Conservation (phyloP, 2,329 filamentous ascomycete genomes). For the Sporothrix luriei region DNA sequence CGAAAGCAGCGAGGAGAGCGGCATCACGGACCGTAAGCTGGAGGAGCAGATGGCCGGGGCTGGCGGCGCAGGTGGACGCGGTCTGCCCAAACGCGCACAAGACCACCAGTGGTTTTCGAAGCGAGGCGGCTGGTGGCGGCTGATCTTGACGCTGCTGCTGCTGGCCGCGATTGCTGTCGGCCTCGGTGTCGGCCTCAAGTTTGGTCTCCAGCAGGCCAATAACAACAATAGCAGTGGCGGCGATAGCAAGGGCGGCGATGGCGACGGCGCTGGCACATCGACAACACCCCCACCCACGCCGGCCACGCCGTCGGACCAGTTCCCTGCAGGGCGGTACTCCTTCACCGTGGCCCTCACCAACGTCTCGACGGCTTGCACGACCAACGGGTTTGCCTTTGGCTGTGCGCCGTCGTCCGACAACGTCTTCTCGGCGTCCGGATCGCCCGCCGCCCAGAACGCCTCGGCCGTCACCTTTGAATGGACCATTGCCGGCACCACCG, state of each 20-base stretch:
- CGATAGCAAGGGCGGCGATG: neutral
- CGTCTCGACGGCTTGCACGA: constrained; percentile 59
- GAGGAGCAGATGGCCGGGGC: neutral
- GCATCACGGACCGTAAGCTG: constrained; percentile 24
- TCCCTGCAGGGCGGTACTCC: constrained; percentile 65
- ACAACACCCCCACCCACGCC: constrained; percentile 15
- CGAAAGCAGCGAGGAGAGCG: constrained; percentile 33
- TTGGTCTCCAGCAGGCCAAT: constrained; percentile 43
- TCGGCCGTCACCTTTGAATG: constrained; percentile 61
- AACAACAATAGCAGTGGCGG: neutral
- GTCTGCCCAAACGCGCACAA: neutral
- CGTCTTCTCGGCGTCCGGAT: constrained; percentile 51
- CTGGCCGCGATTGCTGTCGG: constrained; percentile 44
- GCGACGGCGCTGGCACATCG: neutral
- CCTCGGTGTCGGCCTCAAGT: constrained; percentile 46
- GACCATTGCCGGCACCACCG: constrained; percentile 50
- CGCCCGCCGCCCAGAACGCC: constrained; percentile 43
- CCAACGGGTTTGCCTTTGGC: constrained; percentile 60
- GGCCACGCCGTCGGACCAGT: constrained; percentile 41
- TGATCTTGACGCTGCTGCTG: constrained; percentile 41
- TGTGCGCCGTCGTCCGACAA: constrained; percentile 55
- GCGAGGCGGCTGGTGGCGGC: constrained; percentile 44
- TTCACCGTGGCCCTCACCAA: constrained; percentile 61
- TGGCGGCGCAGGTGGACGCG: neutral
- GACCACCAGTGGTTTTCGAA: constrained; percentile 36